These are phyloP conservation scores for Quercus glauca DNA, from an alignment of 306 rosid species.

Conservation along the genomic window DNA sequence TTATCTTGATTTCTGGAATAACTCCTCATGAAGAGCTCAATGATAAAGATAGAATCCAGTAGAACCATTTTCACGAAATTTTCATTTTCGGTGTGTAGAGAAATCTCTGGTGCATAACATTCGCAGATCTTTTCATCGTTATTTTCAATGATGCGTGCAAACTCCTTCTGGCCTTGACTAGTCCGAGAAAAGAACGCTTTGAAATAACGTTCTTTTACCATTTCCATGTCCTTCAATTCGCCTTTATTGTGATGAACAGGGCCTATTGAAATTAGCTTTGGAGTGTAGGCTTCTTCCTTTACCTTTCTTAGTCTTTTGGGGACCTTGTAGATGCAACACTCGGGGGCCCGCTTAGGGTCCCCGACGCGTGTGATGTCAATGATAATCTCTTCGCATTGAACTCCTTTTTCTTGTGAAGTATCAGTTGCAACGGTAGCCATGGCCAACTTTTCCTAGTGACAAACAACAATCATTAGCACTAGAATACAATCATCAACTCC, in stretches of 20 bases:
- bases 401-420: too few species aligned
- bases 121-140: background rate
- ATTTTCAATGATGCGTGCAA: background rate
- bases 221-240: background rate
- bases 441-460: too few species aligned
- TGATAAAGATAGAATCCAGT: constrained; percentile 22
- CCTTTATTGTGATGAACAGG: rapidly evolving
- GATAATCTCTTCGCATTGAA: background rate
- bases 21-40: constrained; percentile 17
- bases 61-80: background rate
- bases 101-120: background rate
- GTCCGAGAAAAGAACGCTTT: background rate
- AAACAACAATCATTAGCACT: too few species aligned
- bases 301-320: constrained; percentile 11
- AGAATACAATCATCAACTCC: too few species aligned
- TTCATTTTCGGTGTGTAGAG: background rate
- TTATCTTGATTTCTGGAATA: too few species aligned
- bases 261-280: background rate
- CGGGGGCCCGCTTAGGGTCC: background rate
- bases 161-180: too few species aligned
- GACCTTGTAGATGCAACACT: background rate
- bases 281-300: background rate
- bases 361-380: too few species aligned
- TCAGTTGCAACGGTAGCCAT: background rate
- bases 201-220: rapidly evolving